phyloP scores from a whole-genome alignment of 768 basidiomycete genomes.

The Leccinum truebloodii region DNA sequence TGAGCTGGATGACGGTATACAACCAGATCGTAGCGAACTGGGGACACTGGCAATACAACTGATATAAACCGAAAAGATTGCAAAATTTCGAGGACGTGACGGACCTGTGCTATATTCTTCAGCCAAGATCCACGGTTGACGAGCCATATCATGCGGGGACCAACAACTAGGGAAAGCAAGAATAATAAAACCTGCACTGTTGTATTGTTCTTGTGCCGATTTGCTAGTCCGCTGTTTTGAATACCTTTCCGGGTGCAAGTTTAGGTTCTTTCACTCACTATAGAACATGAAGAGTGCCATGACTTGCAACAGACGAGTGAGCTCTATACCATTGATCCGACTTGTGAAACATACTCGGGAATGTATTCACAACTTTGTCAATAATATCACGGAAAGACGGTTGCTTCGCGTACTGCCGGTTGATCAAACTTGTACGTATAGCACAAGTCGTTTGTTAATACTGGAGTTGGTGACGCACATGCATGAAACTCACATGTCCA shows the following conservation, averaged over 20 bases:
- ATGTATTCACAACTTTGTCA: conserved; percentile 60
- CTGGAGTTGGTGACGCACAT: conserved; percentile 1
- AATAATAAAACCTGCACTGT: conserved; percentile 60
- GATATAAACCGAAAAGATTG: conserved; percentile 1
- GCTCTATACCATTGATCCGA: background rate
- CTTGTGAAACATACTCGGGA: conserved; percentile 62
- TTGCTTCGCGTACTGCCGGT: conserved; percentile 74
- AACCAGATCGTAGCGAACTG: conserved; percentile 81
- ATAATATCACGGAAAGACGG: conserved; percentile 47
- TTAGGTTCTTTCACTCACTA: conserved; percentile 18
- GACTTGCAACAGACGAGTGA: conserved; percentile 43
- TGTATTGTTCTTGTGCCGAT: conserved; percentile 58
- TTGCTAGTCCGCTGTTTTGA: conserved; percentile 39
- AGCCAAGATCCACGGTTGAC: conserved; percentile 70
- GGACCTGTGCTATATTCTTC: conserved; percentile 74
- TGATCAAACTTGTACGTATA: conserved; percentile 58
- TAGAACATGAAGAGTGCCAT: conserved; percentile 62
- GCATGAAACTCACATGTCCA: conserved; percentile 71
- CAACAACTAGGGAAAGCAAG: conserved; percentile 53
- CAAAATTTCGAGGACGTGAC: background rate
- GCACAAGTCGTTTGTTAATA: conserved; percentile 3
- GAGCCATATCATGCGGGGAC: conserved; percentile 68
- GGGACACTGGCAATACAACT: conserved; percentile 52
- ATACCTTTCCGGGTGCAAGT: background rate
- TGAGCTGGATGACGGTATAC: conserved; percentile 69